Conservation (phyloP, 129 eudicot species). For the Logfia minima region DNA sequence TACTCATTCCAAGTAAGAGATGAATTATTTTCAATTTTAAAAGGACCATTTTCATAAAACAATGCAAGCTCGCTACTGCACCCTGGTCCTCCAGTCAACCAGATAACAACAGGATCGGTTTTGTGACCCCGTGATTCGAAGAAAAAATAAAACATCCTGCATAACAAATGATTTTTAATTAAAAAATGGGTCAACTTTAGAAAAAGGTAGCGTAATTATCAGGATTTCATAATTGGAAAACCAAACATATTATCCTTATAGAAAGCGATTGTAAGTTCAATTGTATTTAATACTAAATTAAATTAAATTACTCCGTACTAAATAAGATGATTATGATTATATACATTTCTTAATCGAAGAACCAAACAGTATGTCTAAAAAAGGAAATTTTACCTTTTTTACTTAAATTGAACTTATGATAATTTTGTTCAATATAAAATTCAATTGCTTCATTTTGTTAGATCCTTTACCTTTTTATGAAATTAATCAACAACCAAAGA, state of each 20-base stretch:
- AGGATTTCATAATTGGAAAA: not conserved
- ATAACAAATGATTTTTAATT: not conserved
- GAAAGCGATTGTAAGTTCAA: not conserved
- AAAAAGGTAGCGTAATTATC: not conserved
- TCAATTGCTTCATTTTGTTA: too few species aligned
- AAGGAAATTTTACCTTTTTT: too few species aligned
- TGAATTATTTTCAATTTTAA: constrained; percentile 62
- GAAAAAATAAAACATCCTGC: constrained; percentile 96
- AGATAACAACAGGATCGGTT: constrained; percentile 81
- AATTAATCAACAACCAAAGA: not conserved
- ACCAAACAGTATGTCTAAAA: too few species aligned
- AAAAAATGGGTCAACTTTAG: not conserved
- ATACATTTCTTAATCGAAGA: too few species aligned
- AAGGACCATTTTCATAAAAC: constrained; percentile 92
- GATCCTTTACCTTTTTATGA: not conserved
- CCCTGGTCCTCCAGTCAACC: constrained; percentile 98
- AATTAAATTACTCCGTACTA: too few species aligned
- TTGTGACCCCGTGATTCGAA: constrained; percentile 77
- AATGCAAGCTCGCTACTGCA: constrained; percentile 96
- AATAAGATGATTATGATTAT: too few species aligned
- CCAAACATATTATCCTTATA: not conserved
- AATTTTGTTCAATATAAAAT: too few species aligned
- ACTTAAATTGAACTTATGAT: too few species aligned
- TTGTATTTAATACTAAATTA: too few species aligned
- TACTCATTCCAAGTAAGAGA: constrained; percentile 84